A percentile compares a stretch with the other conserved stretches of the same genome.
phyloP scores from a whole-genome alignment of 371 early-diverging fungal species.

The Dichotomocladium elegans region DNA sequence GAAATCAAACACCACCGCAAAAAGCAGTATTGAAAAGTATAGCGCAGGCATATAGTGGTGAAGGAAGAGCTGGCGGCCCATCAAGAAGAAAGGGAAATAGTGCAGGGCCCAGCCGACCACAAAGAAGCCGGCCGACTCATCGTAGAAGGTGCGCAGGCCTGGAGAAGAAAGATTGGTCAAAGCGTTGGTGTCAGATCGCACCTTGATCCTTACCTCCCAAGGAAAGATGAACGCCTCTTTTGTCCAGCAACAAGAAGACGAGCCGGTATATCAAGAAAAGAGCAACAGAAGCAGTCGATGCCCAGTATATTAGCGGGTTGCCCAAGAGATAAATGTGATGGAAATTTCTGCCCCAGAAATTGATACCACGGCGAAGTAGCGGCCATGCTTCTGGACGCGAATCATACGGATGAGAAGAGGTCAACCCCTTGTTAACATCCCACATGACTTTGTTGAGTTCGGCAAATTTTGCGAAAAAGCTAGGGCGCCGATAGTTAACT shows the following conservation, averaged over 20 bases:
- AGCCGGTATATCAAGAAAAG: conserved; percentile 61
- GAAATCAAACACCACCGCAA: conserved; percentile 75
- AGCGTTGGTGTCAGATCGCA: neutral
- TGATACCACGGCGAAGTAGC: conserved; percentile 87
- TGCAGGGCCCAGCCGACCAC: conserved; percentile 89
- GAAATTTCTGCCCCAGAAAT: conserved; percentile 84
- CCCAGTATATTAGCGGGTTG: conserved; percentile 95
- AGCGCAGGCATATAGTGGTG: conserved; percentile 98
- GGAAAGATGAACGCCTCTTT: conserved; percentile 72
- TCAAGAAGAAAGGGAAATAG: conserved; percentile 95
- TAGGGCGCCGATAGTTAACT: conserved; percentile 52
- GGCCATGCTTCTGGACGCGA: conserved; percentile 85
- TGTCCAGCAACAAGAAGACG: conserved; percentile 61
- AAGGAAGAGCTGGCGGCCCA: conserved; percentile 94
- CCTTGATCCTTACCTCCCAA: conserved; percentile 30
- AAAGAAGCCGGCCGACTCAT: conserved; percentile 80
- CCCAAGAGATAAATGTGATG: conserved; percentile 93
- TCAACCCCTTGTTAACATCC: conserved; percentile 84
- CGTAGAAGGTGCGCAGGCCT: conserved; percentile 53
- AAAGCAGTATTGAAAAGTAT: conserved; percentile 75
- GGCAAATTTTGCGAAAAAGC: conserved; percentile 80
- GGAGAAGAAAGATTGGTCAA: neutral
- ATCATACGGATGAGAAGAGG: conserved; percentile 92
- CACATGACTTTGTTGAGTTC: conserved; percentile 89
- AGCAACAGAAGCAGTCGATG: conserved; percentile 58